phyloP scores from a whole-genome alignment of 805 yeast genomes.

The Hanseniaspora lachancei region DNA sequence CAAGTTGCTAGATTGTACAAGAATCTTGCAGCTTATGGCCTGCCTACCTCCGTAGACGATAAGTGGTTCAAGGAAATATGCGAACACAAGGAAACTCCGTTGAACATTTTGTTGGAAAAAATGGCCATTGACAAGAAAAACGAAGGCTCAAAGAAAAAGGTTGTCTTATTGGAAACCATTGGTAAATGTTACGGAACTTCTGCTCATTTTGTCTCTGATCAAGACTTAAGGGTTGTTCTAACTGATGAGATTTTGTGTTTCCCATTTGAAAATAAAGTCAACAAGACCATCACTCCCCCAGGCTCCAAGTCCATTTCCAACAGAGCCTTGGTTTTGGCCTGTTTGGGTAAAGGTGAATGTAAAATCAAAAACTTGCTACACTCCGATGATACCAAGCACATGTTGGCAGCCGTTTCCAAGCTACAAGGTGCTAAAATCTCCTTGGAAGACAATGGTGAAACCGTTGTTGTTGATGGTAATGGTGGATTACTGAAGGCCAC shows the following conservation, averaged over 20 bases:
- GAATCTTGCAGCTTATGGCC: constrained; percentile 70
- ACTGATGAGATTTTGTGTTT: constrained; percentile 68
- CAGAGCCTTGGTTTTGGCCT: constrained; percentile 85
- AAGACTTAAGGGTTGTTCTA: constrained; percentile 64
- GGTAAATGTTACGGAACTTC: constrained; percentile 81
- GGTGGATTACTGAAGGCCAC: constrained; percentile 62
- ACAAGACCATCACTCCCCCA: constrained; percentile 59
- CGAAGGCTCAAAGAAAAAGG: constrained; percentile 80
- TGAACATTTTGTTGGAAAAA: constrained; percentile 57
- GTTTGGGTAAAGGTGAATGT: constrained; percentile 77
- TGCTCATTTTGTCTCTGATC: constrained; percentile 74
- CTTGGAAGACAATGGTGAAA: constrained; percentile 82
- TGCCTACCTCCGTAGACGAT: constrained; percentile 71
- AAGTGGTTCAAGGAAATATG: constrained; percentile 58
- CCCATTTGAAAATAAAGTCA: constrained; percentile 33
- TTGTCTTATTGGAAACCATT: constrained; percentile 68
- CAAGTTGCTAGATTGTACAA: constrained; percentile 84
- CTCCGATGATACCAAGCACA: constrained; percentile 91
- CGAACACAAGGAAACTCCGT: constrained; percentile 56
- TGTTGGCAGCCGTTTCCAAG: constrained; percentile 73
- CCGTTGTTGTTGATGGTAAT: constrained; percentile 70
- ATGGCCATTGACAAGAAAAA: constrained; percentile 96
- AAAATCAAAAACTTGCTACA: constrained; percentile 74
- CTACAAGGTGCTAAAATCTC: constrained; percentile 70
- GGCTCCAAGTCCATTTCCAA: constrained; percentile 96